A percentile compares a stretch with the other conserved stretches of the same genome.
Conservation (phyloP, 495 filamentous ascomycete species). For the Penicillium parvum region DNA sequence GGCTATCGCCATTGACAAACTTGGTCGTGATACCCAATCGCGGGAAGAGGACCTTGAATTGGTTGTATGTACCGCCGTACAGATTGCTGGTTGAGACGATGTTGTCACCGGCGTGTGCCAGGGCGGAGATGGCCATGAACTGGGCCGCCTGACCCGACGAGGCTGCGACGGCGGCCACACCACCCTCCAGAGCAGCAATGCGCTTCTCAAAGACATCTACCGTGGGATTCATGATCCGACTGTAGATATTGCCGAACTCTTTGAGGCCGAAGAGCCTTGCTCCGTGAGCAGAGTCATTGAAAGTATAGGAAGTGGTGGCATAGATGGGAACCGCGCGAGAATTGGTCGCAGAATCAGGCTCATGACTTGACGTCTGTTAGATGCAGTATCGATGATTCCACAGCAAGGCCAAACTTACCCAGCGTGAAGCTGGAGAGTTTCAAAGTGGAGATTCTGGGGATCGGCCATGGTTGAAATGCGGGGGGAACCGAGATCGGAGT, state of each 20-base stretch:
- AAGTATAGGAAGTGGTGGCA: conserved; percentile 84
- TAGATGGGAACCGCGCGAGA: conserved; percentile 95
- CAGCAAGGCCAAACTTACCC: conserved; percentile 55
- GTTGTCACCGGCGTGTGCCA: conserved; percentile 86
- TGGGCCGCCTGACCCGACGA: conserved; percentile 92
- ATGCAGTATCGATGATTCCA: neutral
- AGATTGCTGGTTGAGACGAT: conserved; percentile 90
- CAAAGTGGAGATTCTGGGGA: conserved; percentile 53
- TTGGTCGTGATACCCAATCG: conserved; percentile 86
- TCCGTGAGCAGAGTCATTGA: conserved; percentile 96
- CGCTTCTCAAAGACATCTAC: conserved; percentile 98
- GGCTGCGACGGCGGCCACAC: conserved; percentile 83
- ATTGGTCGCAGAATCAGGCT: conserved; percentile 81
- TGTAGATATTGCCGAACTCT: conserved; percentile 98
- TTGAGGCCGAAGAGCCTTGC: conserved; percentile 96
- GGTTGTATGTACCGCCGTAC: conserved; percentile 98
- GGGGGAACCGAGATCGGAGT: conserved; percentile 1
- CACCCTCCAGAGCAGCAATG: conserved; percentile 92
- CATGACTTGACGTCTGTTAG: conserved; percentile 54
- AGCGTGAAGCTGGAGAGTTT: conserved; percentile 95
- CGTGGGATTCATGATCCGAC: conserved; percentile 96
- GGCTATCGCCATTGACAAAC: conserved; percentile 82
- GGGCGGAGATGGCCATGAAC: conserved; percentile 84
- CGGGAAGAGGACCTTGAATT: conserved; percentile 89
- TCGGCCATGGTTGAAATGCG: conserved; percentile 29